Evolutionary conservation across 2,329 filamentous ascomycete species (phyloP), one percentile per base, ranked within the genome.

Genomic region (Trichoderma koningiopsis): DNA sequence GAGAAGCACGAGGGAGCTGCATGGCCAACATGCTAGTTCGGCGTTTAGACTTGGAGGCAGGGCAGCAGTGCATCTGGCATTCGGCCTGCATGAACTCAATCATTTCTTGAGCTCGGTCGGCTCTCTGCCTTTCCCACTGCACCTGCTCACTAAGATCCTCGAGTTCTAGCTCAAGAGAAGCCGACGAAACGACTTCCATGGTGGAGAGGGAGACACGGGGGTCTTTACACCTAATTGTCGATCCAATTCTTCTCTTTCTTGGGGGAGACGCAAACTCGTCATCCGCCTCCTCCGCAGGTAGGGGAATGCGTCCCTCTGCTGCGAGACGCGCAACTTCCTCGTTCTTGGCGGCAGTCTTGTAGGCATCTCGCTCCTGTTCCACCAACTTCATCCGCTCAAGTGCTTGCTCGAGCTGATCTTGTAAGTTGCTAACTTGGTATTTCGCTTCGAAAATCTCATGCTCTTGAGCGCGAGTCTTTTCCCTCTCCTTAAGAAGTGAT

Each of bases 51-150:
- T 82, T 85, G 70, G 82, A 85, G 76, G 89, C 91, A 1, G 86
- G 82, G 80, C 91, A 93, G 78, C 86, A 88, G 58, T 86, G 85
- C 72, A 94, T 85, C 61, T 88, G 85, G 77, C 91, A 93, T 77
- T 95, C 92, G 67, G 91, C 86, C 75, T 92, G 88, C 76, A 94
- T 83, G 78, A 93, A 94, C 37, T 94, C 90, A 59, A 93, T 84
- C 75, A 91, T 87, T 70, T 93, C 91, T 72, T 91, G 84, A 0
- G 91, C 90, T 8, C 90, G 86, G 71, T 91, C 85, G 11, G 91
- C 89, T 67, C 90, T 84, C 75, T 87, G 86, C 80, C 86, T 81
- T 78, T 87, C 87, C 85, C 86, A 89, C 68, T 85, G 81, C 75
- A 86, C 82, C 66, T 86, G 79, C 6, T 80, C 80, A 0, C 81